A percentile compares a stretch with the other conserved stretches of the same genome.
These are phyloP conservation scores for Plasmodium knowlesi DNA, from an alignment of 169 alveolate species.

Conservation along the genomic window DNA sequence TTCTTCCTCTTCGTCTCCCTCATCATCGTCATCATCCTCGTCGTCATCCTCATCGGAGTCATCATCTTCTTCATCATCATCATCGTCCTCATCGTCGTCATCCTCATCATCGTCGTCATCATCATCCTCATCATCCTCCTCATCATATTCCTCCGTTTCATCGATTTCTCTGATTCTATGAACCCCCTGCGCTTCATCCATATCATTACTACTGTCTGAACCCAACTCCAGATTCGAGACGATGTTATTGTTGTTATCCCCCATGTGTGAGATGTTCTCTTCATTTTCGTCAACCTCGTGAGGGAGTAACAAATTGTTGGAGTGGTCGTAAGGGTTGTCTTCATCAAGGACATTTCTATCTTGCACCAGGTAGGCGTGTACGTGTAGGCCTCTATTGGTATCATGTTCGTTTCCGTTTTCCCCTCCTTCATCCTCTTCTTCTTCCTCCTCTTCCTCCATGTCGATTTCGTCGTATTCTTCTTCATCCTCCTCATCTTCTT, in stretches of 20 bases:
- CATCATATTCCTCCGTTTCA: slow-evolving; percentile 53
- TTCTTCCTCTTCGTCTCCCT: slow-evolving; percentile 36
- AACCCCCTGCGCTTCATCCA: slow-evolving; percentile 35
- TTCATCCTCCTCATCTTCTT: slow-evolving; percentile 68
- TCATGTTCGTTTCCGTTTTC: slow-evolving; percentile 74
- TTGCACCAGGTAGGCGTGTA: slow-evolving; percentile 78
- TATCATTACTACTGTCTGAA: slow-evolving; percentile 54
- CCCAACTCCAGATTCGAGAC: slow-evolving; percentile 45
- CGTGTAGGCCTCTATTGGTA: slow-evolving; percentile 76
- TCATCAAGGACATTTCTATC: slow-evolving; percentile 78
- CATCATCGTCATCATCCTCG: slow-evolving; percentile 35
- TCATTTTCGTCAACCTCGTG: slow-evolving; percentile 86
- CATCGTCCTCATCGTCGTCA: slow-evolving; percentile 47
- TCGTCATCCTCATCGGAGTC: slow-evolving; percentile 62
- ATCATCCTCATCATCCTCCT: slow-evolving; percentile 45
- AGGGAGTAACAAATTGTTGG: slow-evolving; percentile 78
- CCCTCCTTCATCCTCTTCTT: slow-evolving; percentile 75
- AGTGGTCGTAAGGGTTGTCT: slow-evolving; percentile 77
- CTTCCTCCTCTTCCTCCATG: slow-evolving; percentile 58
- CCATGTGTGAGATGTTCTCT: slow-evolving; percentile 37
- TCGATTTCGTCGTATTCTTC: slow-evolving; percentile 41
- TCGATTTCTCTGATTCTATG: slow-evolving; percentile 53
- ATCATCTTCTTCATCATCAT: slow-evolving; percentile 37
- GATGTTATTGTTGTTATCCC: slow-evolving; percentile 40
- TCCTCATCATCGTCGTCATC: slow-evolving; percentile 70